Evolutionary conservation across 768 basidiomycete species (phyloP).

Genomic region (Agrocybe pediades): DNA sequence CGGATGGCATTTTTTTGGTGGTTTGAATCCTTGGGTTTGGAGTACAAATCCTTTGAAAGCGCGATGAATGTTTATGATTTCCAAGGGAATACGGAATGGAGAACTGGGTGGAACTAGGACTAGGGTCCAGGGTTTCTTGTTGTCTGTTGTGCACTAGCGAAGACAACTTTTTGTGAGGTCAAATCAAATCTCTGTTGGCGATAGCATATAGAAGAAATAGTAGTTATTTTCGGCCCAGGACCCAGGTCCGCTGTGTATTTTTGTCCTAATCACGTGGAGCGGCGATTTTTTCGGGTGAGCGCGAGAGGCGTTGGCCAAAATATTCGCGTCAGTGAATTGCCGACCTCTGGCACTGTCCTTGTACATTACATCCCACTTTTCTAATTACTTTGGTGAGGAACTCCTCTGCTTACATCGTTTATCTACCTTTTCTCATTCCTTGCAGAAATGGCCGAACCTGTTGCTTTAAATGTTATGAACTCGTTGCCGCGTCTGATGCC

Average conservation of each 20-base stretch:
- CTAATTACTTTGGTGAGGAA: background rate
- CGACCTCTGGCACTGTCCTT: background rate
- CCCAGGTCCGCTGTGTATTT: no score
- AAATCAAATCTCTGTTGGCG: no score
- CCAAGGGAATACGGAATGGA: background rate
- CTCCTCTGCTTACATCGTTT: background rate
- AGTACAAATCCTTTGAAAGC: background rate
- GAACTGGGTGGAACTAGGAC: background rate
- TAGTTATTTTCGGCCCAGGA: no score
- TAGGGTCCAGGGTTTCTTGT: background rate
- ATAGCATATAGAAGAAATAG: no score
- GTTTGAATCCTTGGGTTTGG: conserved; percentile 2
- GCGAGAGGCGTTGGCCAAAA: no score
- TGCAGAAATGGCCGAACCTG: conserved; percentile 15
- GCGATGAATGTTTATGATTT: background rate
- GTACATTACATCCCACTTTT: background rate
- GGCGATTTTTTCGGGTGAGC: no score
- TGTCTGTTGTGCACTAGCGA: background rate
- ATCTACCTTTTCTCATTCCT: background rate
- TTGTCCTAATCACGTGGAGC: no score
- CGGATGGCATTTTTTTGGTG: conserved; percentile 2
- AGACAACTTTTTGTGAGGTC: no score
- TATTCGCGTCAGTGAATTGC: background rate
- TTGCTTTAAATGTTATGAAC: conserved; percentile 55
- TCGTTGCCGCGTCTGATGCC: conserved; percentile 39